These are phyloP conservation scores for Ascosphaera aggregata DNA, from an alignment of 2,329 filamentous ascomycete genomes.

Conservation along the genomic window DNA sequence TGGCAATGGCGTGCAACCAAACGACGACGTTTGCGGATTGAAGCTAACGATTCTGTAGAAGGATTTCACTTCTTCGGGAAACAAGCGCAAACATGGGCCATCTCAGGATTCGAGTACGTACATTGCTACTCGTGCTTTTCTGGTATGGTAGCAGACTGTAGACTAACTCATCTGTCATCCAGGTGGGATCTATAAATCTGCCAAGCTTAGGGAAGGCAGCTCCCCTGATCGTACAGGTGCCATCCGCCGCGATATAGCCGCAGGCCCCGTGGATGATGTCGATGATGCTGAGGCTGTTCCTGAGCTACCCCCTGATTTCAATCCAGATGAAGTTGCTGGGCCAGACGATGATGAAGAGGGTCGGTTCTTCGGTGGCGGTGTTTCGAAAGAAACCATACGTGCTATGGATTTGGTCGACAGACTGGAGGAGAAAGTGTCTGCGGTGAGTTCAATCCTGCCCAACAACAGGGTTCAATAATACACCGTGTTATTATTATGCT, in stretches of 20 bases:
- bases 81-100: constrained; percentile 36
- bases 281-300: constrained; percentile 27
- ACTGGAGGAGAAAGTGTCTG: constrained; percentile 30
- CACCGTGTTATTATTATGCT: too few relatives aligned
- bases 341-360: constrained; percentile 63
- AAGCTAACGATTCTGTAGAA: constrained; percentile 16
- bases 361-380: constrained; percentile 83
- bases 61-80: constrained; percentile 21
- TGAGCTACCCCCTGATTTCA: constrained; percentile 32
- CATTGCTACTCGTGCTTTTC: not conserved
- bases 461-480: too few relatives aligned
- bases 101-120: constrained; percentile 26
- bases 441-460: constrained; percentile 14
- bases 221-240: not conserved
- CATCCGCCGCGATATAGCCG: constrained; percentile 18
- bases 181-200: constrained; percentile 22
- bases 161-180: not conserved
- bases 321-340: constrained; percentile 28
- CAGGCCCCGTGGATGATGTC: constrained; percentile 25
- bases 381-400: constrained; percentile 56
- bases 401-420: constrained; percentile 75
- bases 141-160: not conserved
- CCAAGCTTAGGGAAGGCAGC: constrained; percentile 16
- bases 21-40: too few relatives aligned
- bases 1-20: too few relatives aligned